A percentile compares a stretch with the other conserved stretches of the same genome.
Evolutionary conservation across 2,329 filamentous ascomycete genomes (phyloP).

Genomic region (Hymenoscyphus occultus): DNA sequence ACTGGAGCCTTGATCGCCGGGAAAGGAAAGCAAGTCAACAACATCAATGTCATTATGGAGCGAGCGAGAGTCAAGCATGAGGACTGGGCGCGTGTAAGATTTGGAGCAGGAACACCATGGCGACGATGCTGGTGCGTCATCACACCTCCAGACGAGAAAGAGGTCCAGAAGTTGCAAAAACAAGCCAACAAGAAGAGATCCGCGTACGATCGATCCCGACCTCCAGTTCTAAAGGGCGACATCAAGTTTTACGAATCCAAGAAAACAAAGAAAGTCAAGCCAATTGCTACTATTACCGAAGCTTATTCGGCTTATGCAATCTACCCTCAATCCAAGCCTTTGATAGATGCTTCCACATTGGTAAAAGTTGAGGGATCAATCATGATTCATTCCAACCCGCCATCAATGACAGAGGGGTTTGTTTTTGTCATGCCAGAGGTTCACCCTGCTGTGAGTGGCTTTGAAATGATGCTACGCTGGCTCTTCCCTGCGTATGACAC

Average conservation of each 20-base stretch:
- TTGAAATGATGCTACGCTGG: conserved; percentile 92
- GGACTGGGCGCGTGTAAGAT: conserved; percentile 92
- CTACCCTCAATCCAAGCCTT: conserved; percentile 88
- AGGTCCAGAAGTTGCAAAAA: conserved; percentile 80
- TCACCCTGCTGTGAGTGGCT: conserved; percentile 86
- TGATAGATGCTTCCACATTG: conserved; percentile 92
- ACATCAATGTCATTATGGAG: conserved; percentile 86
- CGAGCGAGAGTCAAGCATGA: conserved; percentile 73
- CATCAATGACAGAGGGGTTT: conserved; percentile 82
- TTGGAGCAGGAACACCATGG: conserved; percentile 95
- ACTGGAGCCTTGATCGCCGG: conserved; percentile 93
- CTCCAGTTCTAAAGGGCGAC: conserved; percentile 72
- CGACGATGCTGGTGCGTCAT: conserved; percentile 96
- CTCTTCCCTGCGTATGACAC: conserved; percentile 93
- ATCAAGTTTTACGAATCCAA: conserved; percentile 92
- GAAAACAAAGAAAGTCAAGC: conserved; percentile 85
- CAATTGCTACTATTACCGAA: conserved; percentile 88
- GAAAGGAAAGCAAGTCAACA: conserved; percentile 85
- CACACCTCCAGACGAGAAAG: conserved; percentile 88
- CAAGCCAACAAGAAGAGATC: conserved; percentile 76
- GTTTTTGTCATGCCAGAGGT: conserved; percentile 98
- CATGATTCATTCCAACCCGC: conserved; percentile 76
- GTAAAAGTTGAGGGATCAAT: conserved; percentile 92
- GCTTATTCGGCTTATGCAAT: conserved; percentile 92
- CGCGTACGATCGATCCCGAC: conserved; percentile 71